Conservation (phyloP, 345 rosid genomes). For the Murraya paniculata region DNA sequence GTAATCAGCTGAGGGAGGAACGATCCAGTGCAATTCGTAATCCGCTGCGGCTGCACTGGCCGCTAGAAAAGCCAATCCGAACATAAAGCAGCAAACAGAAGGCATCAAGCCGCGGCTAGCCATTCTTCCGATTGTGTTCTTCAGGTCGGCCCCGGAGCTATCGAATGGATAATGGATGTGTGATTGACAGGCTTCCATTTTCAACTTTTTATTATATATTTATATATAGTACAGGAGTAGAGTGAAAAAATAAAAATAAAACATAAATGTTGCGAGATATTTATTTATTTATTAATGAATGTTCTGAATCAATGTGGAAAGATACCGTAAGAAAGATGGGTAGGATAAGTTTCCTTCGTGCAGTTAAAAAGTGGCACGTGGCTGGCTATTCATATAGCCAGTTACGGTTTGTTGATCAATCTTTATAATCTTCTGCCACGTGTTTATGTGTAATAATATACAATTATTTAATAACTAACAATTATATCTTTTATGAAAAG, state of each 20-base stretch:
- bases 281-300: too few species aligned
- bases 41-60: background rate
- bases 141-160: slow-evolving; percentile 16
- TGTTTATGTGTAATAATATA: too few species aligned
- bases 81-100: background rate
- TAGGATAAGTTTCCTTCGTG: background rate
- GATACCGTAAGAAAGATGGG: background rate
- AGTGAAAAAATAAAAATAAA: too few species aligned
- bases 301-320: background rate
- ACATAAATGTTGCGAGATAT: too few species aligned
- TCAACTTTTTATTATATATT: too few species aligned
- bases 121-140: slow-evolving; percentile 7
- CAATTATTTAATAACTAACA: too few species aligned
- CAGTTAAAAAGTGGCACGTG: background rate
- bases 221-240: too few species aligned
- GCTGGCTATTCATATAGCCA: background rate
- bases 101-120: background rate
- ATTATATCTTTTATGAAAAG: too few species aligned
- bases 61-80: background rate
- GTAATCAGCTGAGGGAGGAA: slow-evolving; percentile 2
- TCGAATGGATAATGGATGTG: background rate
- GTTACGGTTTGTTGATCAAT: too few species aligned
- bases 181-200: too few species aligned
- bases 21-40: background rate
- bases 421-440: too few species aligned